Evolutionary conservation across 176 grass and related monocot species (phyloP), one percentile per base, ranked within the genome.

Genomic region (Carex kokanica): DNA sequence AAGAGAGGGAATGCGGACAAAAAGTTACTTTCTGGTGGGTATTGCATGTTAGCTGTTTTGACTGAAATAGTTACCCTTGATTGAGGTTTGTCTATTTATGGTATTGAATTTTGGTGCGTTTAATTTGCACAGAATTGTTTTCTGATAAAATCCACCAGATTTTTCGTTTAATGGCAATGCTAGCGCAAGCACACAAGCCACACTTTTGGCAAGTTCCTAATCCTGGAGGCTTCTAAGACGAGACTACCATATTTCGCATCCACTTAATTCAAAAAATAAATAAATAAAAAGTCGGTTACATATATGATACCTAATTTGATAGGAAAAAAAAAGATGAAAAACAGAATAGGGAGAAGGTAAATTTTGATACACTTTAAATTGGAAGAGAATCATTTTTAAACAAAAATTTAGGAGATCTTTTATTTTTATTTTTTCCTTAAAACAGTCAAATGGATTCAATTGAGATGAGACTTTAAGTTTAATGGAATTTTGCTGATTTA

Each of bases 11-110:
- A 82, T 31, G 80, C 16, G 80, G 80, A 82, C 61, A 82, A 82
- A 82, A 27, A 65, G 80, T 82, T 82, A 65, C 60, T 82, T 82
- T 45, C 80, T 54, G 40, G 64, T 81, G 78, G 78, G 56, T 23
- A 63, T 82, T 65, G 80, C 60, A 47, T 82, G 63, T 53, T 51
- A 68, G 80, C 12, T 82, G 43, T 63, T 65, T 78, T 56, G 24
- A 78, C 24, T 32, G 1, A 55, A 55, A 54, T 78, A 54, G 73
- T 82, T 63, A 40, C 15, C 63, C 21, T 66, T 67, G 6, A 68
- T 54, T 45, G 23, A 29, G 23, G 20, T 65, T 54, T 65, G 13
- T 54, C 40, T 47, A 14, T 82, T 47, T 64, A 18, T 68, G 34
- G 20, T 52, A 63, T 66, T 66, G 40, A 27, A 78, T 17, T 78